Conservation (phyloP, 495 filamentous ascomycete species). For the Aspergillus coremiiformis region DNA sequence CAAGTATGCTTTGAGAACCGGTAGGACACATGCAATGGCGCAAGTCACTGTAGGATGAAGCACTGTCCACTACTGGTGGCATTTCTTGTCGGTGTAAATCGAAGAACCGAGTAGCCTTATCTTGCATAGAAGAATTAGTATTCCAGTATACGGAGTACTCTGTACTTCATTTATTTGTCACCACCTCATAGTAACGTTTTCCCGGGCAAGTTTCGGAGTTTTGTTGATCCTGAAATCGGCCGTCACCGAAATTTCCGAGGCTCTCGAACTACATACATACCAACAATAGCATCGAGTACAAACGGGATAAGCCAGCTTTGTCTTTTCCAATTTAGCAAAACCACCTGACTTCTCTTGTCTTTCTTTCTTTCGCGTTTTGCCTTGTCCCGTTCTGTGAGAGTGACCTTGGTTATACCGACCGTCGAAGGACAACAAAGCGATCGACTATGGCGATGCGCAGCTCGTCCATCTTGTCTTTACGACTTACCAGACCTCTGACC, state of each 20-base stretch:
- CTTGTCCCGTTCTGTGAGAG: neutral
- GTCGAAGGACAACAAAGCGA: neutral
- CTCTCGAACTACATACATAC: slow-evolving; percentile 6
- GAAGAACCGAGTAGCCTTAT: too few relatives aligned
- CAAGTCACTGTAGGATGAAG: too few relatives aligned
- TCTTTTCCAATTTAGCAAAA: neutral
- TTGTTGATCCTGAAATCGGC: slow-evolving; percentile 26
- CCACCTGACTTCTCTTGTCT: neutral
- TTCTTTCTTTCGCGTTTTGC: neutral
- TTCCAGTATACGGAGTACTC: too few relatives aligned
- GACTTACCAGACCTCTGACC: slow-evolving; percentile 20
- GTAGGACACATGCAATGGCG: too few relatives aligned
- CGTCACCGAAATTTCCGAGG: slow-evolving; percentile 34
- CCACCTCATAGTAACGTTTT: too few relatives aligned
- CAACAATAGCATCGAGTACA: neutral
- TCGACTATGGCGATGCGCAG: slow-evolving; percentile 29
- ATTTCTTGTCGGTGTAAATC: too few relatives aligned
- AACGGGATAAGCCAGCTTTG: neutral
- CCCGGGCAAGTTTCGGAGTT: slow-evolving; percentile 33
- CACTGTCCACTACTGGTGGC: too few relatives aligned
- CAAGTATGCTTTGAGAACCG: neutral
- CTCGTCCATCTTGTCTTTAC: slow-evolving; percentile 23
- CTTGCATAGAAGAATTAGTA: too few relatives aligned
- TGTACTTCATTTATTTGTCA: too few relatives aligned
- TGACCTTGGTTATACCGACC: neutral